phyloP scores from a whole-genome alignment of 257 asterid species.

The Handroanthus guayacan region DNA sequence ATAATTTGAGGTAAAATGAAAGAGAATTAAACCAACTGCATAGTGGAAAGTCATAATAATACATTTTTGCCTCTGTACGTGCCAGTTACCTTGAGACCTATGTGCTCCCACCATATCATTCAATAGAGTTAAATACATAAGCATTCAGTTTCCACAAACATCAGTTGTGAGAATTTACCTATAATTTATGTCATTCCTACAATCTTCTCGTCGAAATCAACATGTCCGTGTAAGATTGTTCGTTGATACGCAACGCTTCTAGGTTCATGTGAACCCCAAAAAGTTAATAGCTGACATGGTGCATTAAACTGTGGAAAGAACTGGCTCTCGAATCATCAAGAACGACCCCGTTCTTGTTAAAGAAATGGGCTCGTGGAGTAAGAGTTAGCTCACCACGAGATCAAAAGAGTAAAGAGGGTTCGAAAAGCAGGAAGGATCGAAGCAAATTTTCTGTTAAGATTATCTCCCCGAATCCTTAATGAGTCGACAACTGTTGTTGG shows the following conservation, averaged over 20 bases:
- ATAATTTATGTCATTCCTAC: constrained; percentile 54
- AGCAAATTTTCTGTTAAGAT: constrained; percentile 59
- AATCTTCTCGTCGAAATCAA: constrained; percentile 57
- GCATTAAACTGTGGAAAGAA: constrained; percentile 51
- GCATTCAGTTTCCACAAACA: constrained; percentile 51
- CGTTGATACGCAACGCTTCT: constrained; percentile 49
- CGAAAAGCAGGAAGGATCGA: constrained; percentile 45
- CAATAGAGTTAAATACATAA: too few species aligned
- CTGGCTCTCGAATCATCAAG: constrained; percentile 53
- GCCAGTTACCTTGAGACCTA: too few species aligned
- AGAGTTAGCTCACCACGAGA: constrained; percentile 43
- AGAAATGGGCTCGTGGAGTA: constrained; percentile 58
- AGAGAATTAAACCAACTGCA: neutral
- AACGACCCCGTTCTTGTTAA: constrained; percentile 59
- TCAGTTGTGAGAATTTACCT: constrained; percentile 44
- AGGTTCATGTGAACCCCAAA: constrained; percentile 66
- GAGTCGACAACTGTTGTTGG: constrained; percentile 57
- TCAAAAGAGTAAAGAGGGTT: constrained; percentile 42
- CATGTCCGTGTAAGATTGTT: constrained; percentile 57
- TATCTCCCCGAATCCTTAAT: constrained; percentile 64
- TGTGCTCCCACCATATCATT: too few species aligned
- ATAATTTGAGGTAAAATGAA: neutral
- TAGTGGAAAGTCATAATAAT: too few species aligned
- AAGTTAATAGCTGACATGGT: constrained; percentile 42
- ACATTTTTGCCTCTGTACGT: too few species aligned